Percentiles rank a stretch among this genome's conserved stretches.
These are phyloP conservation scores for Fusarium tuaranense DNA, from an alignment of 2,329 filamentous ascomycete genomes.

Conservation along the genomic window DNA sequence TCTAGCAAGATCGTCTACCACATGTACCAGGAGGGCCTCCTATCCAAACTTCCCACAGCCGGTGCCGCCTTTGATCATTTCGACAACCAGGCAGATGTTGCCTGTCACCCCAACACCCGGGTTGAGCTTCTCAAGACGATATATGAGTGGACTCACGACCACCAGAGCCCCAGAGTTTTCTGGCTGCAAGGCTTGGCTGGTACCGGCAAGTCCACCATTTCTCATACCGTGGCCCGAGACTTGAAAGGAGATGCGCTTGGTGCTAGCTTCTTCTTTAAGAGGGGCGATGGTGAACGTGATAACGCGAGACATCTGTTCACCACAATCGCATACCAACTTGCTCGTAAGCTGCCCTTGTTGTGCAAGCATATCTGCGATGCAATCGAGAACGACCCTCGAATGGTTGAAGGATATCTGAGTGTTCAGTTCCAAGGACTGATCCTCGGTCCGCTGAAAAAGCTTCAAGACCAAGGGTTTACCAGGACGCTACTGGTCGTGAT, in stretches of 20 bases:
- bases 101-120: conserved; percentile 47
- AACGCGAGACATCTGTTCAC: conserved; percentile 52
- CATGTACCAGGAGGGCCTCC: not conserved
- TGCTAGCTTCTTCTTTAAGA: conserved; percentile 60
- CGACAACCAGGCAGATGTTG: not conserved
- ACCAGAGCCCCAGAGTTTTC: conserved; percentile 43
- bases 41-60: not conserved
- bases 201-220: conserved; percentile 55
- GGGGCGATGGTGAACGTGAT: conserved; percentile 52
- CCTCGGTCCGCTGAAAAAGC: conserved; percentile 44
- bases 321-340: conserved; percentile 53
- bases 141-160: conserved; percentile 42
- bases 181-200: conserved; percentile 55
- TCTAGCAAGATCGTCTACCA: not conserved
- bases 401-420: conserved; percentile 41
- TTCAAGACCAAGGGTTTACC: not conserved
- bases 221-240: conserved; percentile 45
- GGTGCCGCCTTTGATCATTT: not conserved
- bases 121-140: conserved; percentile 47
- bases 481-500: conserved; percentile 48
- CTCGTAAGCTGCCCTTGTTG: conserved; percentile 42
- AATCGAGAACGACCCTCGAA: conserved; percentile 46
- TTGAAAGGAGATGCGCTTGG: conserved; percentile 33
- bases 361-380: conserved; percentile 38
- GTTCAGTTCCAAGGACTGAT: conserved; percentile 56